A percentile compares a stretch with the other conserved stretches of the same genome.
These are phyloP conservation scores for Gleditsia sinensis DNA, from an alignment of 306 rosid genomes.

Conservation along the genomic window DNA sequence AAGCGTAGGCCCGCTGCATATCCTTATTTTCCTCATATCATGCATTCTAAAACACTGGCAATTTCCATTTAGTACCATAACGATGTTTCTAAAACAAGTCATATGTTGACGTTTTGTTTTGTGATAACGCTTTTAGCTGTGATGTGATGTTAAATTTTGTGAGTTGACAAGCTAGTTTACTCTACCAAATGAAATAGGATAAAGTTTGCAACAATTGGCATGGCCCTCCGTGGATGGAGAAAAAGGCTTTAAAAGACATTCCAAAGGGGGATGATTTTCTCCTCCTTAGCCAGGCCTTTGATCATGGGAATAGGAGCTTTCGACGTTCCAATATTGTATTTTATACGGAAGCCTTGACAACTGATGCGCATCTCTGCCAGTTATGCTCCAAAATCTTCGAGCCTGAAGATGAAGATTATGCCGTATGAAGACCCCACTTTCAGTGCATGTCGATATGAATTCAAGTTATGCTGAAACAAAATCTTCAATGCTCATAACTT, in stretches of 20 bases:
- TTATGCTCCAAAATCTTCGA: neutral
- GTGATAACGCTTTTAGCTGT: constrained; percentile 39
- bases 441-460: too few relatives aligned
- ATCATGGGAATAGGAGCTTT: neutral
- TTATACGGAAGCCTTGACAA: neutral
- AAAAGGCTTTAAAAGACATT: constrained; percentile 30
- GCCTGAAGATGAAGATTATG: neutral
- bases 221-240: constrained; percentile 39
- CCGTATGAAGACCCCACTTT: neutral
- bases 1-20: constrained; percentile 31
- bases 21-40: constrained; percentile 30
- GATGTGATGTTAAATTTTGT: constrained; percentile 56
- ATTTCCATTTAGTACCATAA: constrained; percentile 58
- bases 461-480: too few relatives aligned
- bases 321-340: neutral
- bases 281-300: constrained; percentile 23
- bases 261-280: constrained; percentile 29
- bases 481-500: neutral
- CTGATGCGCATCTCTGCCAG: neutral
- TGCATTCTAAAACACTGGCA: constrained; percentile 54
- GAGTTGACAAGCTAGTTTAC: constrained; percentile 46
- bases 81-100: constrained; percentile 61
- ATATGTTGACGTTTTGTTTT: constrained; percentile 42
- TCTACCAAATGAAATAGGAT: constrained; percentile 39
- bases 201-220: constrained; percentile 24